phyloP scores from a whole-genome alignment of 2,329 filamentous ascomycete genomes.

The Pezicula rhizophila region DNA sequence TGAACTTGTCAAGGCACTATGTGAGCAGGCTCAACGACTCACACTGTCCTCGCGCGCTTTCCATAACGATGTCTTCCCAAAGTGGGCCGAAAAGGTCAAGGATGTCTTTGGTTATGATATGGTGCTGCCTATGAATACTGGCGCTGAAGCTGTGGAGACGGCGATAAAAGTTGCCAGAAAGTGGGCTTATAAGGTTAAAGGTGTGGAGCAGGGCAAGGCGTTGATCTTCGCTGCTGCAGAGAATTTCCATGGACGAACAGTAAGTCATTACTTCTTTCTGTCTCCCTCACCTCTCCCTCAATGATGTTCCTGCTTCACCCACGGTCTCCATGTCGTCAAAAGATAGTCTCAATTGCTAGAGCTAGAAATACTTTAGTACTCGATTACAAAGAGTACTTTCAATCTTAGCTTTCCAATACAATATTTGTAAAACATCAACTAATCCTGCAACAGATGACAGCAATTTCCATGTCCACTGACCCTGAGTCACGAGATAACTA shows the following conservation, averaged over 20 bases:
- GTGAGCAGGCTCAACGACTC: constrained; percentile 81
- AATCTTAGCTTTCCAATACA: too few relatives aligned
- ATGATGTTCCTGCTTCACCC: too few relatives aligned
- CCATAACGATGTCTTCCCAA: constrained; percentile 96
- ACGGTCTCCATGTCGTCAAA: too few relatives aligned
- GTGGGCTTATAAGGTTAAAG: constrained; percentile 97
- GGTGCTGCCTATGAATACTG: constrained; percentile 97
- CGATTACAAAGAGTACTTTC: too few relatives aligned
- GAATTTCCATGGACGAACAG: constrained; percentile 95
- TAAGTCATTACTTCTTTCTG: constrained; percentile 38
- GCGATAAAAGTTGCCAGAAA: constrained; percentile 94
- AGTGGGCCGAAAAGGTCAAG: constrained; percentile 89
- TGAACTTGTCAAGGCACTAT: constrained; percentile 83
- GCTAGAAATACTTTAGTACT: too few relatives aligned
- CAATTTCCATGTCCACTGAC: constrained; percentile 91
- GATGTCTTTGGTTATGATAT: constrained; percentile 91
- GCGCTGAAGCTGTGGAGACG: constrained; percentile 92
- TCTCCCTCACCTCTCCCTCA: too few relatives aligned
- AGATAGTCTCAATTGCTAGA: too few relatives aligned
- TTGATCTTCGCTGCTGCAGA: constrained; percentile 77
- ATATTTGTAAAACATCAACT: neutral
- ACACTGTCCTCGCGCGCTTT: constrained; percentile 93
- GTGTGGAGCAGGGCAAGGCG: constrained; percentile 77
- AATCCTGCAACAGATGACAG: constrained; percentile 57
- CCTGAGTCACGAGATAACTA: constrained; percentile 94